A percentile compares a stretch with the other conserved stretches of the same genome.
Evolutionary conservation across 495 filamentous ascomycete species (phyloP).

Genomic region (Penicillium salamii): DNA sequence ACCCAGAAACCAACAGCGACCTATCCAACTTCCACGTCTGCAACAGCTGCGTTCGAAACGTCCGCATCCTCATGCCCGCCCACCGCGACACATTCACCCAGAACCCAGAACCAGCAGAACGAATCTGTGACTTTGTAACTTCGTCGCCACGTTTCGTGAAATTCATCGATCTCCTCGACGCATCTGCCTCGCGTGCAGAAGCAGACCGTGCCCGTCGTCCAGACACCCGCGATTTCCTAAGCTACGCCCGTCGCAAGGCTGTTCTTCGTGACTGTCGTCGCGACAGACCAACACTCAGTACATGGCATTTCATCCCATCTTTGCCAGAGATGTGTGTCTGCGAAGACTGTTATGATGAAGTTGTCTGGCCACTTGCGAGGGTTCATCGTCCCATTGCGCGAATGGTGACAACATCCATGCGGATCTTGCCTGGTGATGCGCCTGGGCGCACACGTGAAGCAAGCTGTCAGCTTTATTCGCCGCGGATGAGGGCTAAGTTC

Average conservation of each 20-base stretch:
- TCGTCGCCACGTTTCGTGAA: conserved; percentile 54
- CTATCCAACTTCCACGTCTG: conserved; percentile 58
- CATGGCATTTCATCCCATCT: conserved; percentile 62
- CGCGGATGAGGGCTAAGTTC: conserved; percentile 68
- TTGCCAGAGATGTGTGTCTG: conserved; percentile 67
- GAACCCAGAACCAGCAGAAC: conserved; percentile 23
- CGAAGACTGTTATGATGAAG: conserved; percentile 67
- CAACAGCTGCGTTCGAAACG: conserved; percentile 48
- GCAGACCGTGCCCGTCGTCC: conserved; percentile 32
- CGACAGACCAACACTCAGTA: conserved; percentile 45
- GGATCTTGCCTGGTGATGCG: conserved; percentile 43
- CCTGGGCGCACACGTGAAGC: conserved; percentile 47
- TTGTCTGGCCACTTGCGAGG: conserved; percentile 62
- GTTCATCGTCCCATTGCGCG: conserved; percentile 51
- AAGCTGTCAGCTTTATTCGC: conserved; percentile 72
- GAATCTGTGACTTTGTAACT: conserved; percentile 49
- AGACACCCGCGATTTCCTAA: conserved; percentile 48
- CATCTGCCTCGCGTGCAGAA: conserved; percentile 47
- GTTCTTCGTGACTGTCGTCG: conserved; percentile 52
- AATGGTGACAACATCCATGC: conserved; percentile 49
- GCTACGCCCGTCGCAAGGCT: conserved; percentile 49
- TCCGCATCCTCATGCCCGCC: conserved; percentile 50
- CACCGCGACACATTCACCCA: conserved; percentile 48
- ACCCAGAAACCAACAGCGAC: conserved; percentile 48
- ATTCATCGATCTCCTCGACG: conserved; percentile 62